These are phyloP conservation scores for Berkeleyomyces basicola DNA, from an alignment of 2,329 filamentous ascomycete genomes.

Conservation along the genomic window DNA sequence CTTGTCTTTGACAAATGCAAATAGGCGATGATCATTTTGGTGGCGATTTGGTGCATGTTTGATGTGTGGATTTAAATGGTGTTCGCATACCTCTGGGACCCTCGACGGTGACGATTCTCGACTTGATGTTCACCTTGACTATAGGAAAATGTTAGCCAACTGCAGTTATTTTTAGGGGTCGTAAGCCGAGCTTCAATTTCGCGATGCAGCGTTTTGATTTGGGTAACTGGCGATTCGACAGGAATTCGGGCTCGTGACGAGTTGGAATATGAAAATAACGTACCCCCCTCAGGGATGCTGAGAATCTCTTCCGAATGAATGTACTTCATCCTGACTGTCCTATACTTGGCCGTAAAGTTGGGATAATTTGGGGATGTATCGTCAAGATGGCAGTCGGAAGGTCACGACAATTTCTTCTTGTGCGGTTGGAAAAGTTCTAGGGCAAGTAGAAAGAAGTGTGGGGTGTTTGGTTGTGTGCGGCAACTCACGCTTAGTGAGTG, in stretches of 20 bases:
- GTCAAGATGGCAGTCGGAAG: conserved; percentile 18
- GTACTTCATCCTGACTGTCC: conserved; percentile 89
- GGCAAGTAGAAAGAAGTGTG: conserved; percentile 18
- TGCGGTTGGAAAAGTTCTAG: conserved; percentile 30
- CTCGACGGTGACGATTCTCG: conserved; percentile 89
- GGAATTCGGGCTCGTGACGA: neutral
- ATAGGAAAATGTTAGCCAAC: conserved; percentile 18
- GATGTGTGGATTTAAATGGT: neutral
- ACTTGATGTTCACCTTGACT: conserved; percentile 99
- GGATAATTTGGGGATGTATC: conserved; percentile 13
- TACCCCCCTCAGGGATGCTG: conserved; percentile 92
- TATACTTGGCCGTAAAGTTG: conserved; percentile 24
- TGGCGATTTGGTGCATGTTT: neutral
- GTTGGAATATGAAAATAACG: conserved; percentile 27
- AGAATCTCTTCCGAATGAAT: conserved; percentile 96
- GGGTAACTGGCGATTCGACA: neutral
- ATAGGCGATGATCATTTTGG: neutral
- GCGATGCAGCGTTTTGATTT: neutral
- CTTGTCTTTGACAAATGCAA: neutral
- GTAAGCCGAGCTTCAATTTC: conserved; percentile 13
- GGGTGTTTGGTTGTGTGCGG: conserved; percentile 14
- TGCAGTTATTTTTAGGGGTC: neutral
- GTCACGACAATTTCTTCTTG: conserved; percentile 23
- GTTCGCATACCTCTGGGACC: conserved; percentile 64
- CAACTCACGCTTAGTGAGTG: conserved; percentile 7